Evolutionary conservation across 2,329 filamentous ascomycete species (phyloP).

Genomic region (Zalaria obscura): DNA sequence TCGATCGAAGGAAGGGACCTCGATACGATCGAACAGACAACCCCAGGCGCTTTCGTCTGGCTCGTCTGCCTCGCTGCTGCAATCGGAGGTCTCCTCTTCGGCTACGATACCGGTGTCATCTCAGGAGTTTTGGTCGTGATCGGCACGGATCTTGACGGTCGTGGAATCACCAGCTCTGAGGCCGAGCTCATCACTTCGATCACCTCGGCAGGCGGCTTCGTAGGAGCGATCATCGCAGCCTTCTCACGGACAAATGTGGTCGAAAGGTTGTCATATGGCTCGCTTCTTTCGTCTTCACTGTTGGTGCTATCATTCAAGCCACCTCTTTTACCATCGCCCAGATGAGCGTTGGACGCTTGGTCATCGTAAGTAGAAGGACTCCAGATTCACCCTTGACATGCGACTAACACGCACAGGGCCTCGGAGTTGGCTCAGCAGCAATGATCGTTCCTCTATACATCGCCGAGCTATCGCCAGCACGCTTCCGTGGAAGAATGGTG

Average conservation of each 20-base stretch:
- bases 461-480: slow-evolving; percentile 25
- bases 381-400: no score
- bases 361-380: slow-evolving; percentile 29
- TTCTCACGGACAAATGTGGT: slow-evolving; percentile 22
- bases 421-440: slow-evolving; percentile 59
- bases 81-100: slow-evolving; percentile 11
- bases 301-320: slow-evolving; percentile 53
- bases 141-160: neutral
- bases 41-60: slow-evolving; percentile 11
- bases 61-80: slow-evolving; percentile 11
- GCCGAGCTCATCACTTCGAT: slow-evolving; percentile 7
- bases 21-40: slow-evolving; percentile 11
- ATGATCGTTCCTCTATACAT: slow-evolving; percentile 31
- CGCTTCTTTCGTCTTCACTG: slow-evolving; percentile 50
- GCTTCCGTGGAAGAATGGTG: slow-evolving; percentile 43
- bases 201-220: slow-evolving; percentile 5
- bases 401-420: slow-evolving; percentile 24
- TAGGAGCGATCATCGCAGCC: slow-evolving; percentile 5
- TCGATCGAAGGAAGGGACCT: neutral
- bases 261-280: slow-evolving; percentile 49
- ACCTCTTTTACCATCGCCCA: slow-evolving; percentile 37
- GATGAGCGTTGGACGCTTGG: slow-evolving; percentile 53
- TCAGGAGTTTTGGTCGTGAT: slow-evolving; percentile 7
- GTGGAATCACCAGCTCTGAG: slow-evolving; percentile 3
- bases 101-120: slow-evolving; percentile 23